Base-by-base conservation (phyloP, 805 yeast genomes). In the Saturnispora ahearnii region DNA sequence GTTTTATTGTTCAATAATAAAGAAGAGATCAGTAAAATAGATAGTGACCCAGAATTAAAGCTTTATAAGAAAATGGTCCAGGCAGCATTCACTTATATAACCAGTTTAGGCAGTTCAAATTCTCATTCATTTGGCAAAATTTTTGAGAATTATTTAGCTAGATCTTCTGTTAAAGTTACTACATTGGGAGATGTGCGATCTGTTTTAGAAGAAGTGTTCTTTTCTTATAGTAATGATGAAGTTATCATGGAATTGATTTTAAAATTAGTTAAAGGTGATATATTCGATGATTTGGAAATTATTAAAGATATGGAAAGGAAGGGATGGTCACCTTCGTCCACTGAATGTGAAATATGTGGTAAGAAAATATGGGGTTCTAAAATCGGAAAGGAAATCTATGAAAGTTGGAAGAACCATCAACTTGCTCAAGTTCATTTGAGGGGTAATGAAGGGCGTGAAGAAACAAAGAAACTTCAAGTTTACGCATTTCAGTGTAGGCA, bases 271-370 rank as follows among this genome's bases (percentile, higher is more conserved):
- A 81, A 83, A 54, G 72, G 68, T 22, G 83, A 80, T 29, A 78
- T 83, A 1, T 74, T 68, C 55, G 66, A 66, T 21, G 73, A 75
- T 52, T 65, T 82, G 60, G 60, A 69, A 11, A 54, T 58, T 2
- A 66, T 83, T 10, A 69, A 74, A 11, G 53, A 57, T 2, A 68
- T 71, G 32, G 68, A 75, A 22, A 55, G 70, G 0, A 63, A 67
- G 34, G 97, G 96, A 0, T 84, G 95, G 88, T 70, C 81, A 0
- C 56, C 72, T 1, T 67, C 66, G 28, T 68, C 69, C 28, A 69
- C 73, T 34, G 78, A 73, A 44, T 90, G 97, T 63, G 84, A 84
- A 33, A 77, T 83, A 0, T 90, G 97, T 64, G 90, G 87, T 1
- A 80, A 79, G 53, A 68, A 69, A 21, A 67, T 89, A 32, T 82